Percentiles rank a stretch among this genome's conserved stretches.
phyloP scores from a whole-genome alignment of 2,329 filamentous ascomycete species.

The Cladophialophora yegresii region DNA sequence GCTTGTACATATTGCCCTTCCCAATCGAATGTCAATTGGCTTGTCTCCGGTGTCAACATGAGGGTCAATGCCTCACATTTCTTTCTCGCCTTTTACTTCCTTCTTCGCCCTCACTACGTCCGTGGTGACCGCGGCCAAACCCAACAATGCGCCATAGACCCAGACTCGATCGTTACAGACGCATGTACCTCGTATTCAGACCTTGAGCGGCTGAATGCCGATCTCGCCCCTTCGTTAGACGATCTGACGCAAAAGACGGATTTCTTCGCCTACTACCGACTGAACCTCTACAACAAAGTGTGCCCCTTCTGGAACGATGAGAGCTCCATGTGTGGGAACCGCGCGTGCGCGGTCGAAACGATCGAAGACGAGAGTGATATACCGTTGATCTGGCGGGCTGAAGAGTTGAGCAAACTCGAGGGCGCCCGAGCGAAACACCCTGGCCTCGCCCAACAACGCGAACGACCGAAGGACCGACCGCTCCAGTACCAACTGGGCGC shows the following conservation, averaged over 20 bases:
- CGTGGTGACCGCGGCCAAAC: constrained; percentile 27
- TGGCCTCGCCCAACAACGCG: constrained; percentile 69
- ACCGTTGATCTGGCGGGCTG: constrained; percentile 84
- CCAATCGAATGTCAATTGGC: neutral
- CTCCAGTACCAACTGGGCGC: constrained; percentile 81
- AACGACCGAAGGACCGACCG: constrained; percentile 68
- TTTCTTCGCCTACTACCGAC: constrained; percentile 96
- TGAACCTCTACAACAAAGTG: constrained; percentile 90
- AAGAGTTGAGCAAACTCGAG: constrained; percentile 87
- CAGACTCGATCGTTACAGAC: constrained; percentile 84
- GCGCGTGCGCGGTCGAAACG: constrained; percentile 92
- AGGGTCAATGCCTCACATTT: constrained; percentile 31
- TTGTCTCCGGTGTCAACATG: constrained; percentile 20
- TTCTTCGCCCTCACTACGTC: constrained; percentile 26
- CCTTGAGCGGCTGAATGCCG: constrained; percentile 78
- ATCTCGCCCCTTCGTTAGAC: constrained; percentile 73
- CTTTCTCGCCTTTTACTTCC: constrained; percentile 32
- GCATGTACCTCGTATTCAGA: constrained; percentile 92
- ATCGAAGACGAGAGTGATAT: constrained; percentile 95
- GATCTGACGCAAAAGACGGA: constrained; percentile 85
- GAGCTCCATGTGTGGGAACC: constrained; percentile 92
- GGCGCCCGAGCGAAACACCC: constrained; percentile 91
- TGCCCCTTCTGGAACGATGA: constrained; percentile 97
- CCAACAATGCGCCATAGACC: constrained; percentile 61
- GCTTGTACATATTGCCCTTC: neutral